Conservation (phyloP, 257 asterid genomes). For the Verbena officinalis region DNA sequence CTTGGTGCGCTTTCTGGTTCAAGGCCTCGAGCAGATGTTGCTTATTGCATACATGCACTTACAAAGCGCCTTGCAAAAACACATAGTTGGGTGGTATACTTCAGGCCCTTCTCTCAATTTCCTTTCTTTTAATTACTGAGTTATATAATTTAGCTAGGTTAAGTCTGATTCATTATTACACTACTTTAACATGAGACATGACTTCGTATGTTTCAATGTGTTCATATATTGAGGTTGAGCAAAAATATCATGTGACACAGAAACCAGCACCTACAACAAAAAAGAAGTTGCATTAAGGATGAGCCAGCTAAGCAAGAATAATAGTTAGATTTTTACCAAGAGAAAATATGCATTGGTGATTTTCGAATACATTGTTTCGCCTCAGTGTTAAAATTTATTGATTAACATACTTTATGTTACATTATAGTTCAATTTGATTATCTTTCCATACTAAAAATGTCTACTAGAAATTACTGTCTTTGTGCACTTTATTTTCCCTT, state of each 20-base stretch:
- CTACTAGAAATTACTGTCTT: not conserved
- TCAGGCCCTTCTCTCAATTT: constrained; percentile 21
- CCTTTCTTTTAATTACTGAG: not conserved
- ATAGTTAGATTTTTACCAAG: not conserved
- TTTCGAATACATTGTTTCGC: not conserved
- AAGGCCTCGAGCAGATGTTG: constrained; percentile 81
- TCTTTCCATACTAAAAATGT: not conserved
- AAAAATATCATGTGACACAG: not conserved
- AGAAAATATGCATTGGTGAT: not conserved
- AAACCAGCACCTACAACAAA: not conserved
- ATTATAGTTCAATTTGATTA: not conserved
- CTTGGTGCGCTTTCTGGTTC: constrained; percentile 67
- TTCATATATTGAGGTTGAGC: constrained; percentile 11
- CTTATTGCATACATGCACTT: constrained; percentile 69
- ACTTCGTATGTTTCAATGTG: not conserved
- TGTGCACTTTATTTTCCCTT: not conserved
- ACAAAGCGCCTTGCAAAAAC: constrained; percentile 75
- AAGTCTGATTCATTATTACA: not conserved
- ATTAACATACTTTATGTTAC: not conserved
- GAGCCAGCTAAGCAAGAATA: not conserved
- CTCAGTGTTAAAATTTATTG: not conserved
- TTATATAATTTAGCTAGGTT: not conserved
- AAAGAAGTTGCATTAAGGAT: not conserved
- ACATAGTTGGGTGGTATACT: constrained; percentile 72
- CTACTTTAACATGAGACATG: constrained; percentile 3